A percentile compares a stretch with the other conserved stretches of the same genome.
phyloP scores from a whole-genome alignment of 768 basidiomycete species.

The Boletus tomentosulus region DNA sequence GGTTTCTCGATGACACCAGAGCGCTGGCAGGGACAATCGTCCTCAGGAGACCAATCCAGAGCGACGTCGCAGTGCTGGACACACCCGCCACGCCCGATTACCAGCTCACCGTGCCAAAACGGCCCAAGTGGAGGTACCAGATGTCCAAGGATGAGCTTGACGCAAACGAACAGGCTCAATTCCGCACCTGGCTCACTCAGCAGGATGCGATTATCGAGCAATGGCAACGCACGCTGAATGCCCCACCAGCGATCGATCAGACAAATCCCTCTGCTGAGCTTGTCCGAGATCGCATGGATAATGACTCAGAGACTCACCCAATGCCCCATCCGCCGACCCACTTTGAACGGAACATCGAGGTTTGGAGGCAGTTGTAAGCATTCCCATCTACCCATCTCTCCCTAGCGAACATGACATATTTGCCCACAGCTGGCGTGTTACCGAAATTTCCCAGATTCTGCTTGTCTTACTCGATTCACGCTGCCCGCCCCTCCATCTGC shows the following conservation, averaged over 20 bases:
- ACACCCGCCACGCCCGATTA: neutral
- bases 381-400: neutral
- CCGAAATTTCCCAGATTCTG: conserved; percentile 86
- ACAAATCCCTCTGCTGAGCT: conserved; percentile 2
- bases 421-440: conserved; percentile 79
- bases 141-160: conserved; percentile 89
- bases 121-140: conserved; percentile 86
- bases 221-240: conserved; percentile 40
- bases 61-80: conserved; percentile 35
- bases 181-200: conserved; percentile 70
- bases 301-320: conserved; percentile 12
- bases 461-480: conserved; percentile 87
- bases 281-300: neutral
- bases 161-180: conserved; percentile 81
- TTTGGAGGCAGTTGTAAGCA: conserved; percentile 87
- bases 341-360: conserved; percentile 89
- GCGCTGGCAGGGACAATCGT: conserved; percentile 48
- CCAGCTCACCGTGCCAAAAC: conserved; percentile 40
- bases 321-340: conserved; percentile 69
- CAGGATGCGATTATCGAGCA: conserved; percentile 54
- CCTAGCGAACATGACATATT: neutral
- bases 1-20: conserved; percentile 60
- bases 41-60: conserved; percentile 54
- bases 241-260: conserved; percentile 1
- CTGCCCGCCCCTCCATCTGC: conserved; percentile 83